A percentile compares a stretch with the other conserved stretches of the same genome.
These are phyloP conservation scores for Allantophomopsis cytisporea DNA, from an alignment of 2,329 filamentous ascomycete species.

Conservation along the genomic window DNA sequence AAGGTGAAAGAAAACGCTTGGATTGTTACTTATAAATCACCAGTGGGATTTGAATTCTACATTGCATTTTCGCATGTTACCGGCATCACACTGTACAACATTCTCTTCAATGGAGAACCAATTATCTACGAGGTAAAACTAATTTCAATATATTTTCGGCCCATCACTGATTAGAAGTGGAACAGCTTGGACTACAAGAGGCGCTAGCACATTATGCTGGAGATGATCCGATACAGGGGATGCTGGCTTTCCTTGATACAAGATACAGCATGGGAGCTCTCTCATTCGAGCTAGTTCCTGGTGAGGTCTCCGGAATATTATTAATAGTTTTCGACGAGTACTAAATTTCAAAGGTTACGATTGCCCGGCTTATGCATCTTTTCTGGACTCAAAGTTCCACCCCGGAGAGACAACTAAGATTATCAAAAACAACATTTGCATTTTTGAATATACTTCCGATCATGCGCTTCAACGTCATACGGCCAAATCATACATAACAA, in stretches of 20 bases:
- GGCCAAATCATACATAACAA: constrained; percentile 9
- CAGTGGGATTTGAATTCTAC: constrained; percentile 35
- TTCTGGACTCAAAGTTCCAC: constrained; percentile 10
- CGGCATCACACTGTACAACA: constrained; percentile 34
- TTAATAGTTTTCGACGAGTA: constrained; percentile 3
- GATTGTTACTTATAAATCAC: too few relatives aligned
- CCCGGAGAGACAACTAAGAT: constrained; percentile 10
- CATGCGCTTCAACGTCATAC: constrained; percentile 24
- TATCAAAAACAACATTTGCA: constrained; percentile 25
- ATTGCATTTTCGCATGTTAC: constrained; percentile 32
- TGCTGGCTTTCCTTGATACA: constrained; percentile 17
- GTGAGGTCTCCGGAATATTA: background rate
- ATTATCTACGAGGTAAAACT: constrained; percentile 41
- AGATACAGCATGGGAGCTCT: constrained; percentile 18
- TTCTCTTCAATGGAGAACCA: constrained; percentile 37
- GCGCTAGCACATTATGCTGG: constrained; percentile 22
- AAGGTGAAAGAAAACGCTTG: too few relatives aligned
- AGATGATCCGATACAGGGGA: constrained; percentile 13
- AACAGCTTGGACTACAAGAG: constrained; percentile 33
- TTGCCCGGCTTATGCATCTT: constrained; percentile 16
- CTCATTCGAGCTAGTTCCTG: constrained; percentile 15
- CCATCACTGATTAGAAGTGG: background rate
- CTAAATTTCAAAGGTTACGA: constrained; percentile 6
- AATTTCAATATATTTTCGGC: constrained; percentile 9
- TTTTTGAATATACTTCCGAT: constrained; percentile 26